These are phyloP conservation scores for Deakozyma indianensis DNA, from an alignment of 805 yeast species.

Conservation along the genomic window DNA sequence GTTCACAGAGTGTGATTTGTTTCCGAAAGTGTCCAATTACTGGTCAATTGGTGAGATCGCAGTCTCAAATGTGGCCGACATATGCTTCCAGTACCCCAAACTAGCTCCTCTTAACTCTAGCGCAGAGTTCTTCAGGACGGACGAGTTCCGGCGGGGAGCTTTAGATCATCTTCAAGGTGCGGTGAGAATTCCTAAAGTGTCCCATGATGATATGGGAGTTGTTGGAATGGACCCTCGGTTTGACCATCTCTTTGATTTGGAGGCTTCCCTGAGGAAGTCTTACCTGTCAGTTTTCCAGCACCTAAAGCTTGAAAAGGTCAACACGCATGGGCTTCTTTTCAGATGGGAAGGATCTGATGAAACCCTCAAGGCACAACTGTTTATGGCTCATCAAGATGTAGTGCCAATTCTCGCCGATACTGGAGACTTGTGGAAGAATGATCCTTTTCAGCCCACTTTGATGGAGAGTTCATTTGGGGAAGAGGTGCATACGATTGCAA, in stretches of 20 bases:
- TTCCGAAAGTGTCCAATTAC: too few relatives aligned
- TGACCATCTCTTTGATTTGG: not conserved
- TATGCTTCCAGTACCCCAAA: not conserved
- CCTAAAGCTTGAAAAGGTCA: slow-evolving; percentile 31
- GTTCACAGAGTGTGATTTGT: too few relatives aligned
- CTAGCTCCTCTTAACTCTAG: not conserved
- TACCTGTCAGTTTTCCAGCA: not conserved
- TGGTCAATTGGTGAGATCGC: too few relatives aligned
- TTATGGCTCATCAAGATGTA: slow-evolving; percentile 64
- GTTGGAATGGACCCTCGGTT: not conserved
- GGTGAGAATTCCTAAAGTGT: slow-evolving; percentile 49
- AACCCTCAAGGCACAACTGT: slow-evolving; percentile 42
- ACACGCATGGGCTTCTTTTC: slow-evolving; percentile 43
- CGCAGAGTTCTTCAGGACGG: not conserved
- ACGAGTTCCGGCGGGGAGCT: slow-evolving; percentile 7
- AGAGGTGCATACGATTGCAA: slow-evolving; percentile 68
- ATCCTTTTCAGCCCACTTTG: slow-evolving; percentile 53
- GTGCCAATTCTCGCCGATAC: slow-evolving; percentile 54
- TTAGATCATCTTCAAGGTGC: slow-evolving; percentile 27
- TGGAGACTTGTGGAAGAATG: slow-evolving; percentile 39
- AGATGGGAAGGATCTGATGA: slow-evolving; percentile 44
- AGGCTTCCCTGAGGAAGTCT: not conserved
- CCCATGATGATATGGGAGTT: slow-evolving; percentile 36
- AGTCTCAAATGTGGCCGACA: not conserved
- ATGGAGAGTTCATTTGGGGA: slow-evolving; percentile 51